Evolutionary conservation across 2,329 filamentous ascomycete species (phyloP), one percentile per base, ranked within the genome.

Genomic region (Xylariomycetidae sp.): DNA sequence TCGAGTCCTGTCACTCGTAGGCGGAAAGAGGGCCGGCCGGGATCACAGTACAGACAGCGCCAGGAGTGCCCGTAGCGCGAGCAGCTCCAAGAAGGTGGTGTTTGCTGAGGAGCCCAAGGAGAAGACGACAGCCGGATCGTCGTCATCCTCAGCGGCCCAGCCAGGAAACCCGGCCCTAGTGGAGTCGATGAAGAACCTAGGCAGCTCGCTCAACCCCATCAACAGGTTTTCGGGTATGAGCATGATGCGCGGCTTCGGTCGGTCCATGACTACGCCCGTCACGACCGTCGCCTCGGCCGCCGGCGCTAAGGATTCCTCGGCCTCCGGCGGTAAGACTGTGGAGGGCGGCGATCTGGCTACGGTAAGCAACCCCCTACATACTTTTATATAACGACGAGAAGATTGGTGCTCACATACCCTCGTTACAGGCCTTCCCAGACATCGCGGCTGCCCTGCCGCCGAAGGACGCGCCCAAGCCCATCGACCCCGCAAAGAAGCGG

Each of bases 171-270:
- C 82, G 3, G 80, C 84, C 18, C 61, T 80, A 10, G 75, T 94
- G 2, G 87, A 94, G 43, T 87, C 86, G 10, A 82, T 94, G 67
- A 80, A 85, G 34, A 90, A 76, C 54, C 72, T 94, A 40, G 82
- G 87, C 23, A 92, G 75, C 56, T 82, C 82, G 1, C 67, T 94
- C 20, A 94, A 94, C 50, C 88, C 88, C 3, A 81, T 94, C 56
- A 86, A 80, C 27, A 77, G 87, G 32, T 75, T 94, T 32, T 79
- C 83, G 2, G 67, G 80, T 20, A 88, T 92, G 54, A 74, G 75
- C 36, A 74, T 81, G 53, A 82, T 94, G 46, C 78, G 84, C 36
- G 81, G 80, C 1, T 90, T 94, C 49, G 85, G 86, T 2, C 69
- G 82, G 7, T 69, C 50, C 27, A 50, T 66, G 7, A 57, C 56